Evolutionary conservation across 768 basidiomycete species (phyloP).

Genomic region (Kwoniella botswanensis): DNA sequence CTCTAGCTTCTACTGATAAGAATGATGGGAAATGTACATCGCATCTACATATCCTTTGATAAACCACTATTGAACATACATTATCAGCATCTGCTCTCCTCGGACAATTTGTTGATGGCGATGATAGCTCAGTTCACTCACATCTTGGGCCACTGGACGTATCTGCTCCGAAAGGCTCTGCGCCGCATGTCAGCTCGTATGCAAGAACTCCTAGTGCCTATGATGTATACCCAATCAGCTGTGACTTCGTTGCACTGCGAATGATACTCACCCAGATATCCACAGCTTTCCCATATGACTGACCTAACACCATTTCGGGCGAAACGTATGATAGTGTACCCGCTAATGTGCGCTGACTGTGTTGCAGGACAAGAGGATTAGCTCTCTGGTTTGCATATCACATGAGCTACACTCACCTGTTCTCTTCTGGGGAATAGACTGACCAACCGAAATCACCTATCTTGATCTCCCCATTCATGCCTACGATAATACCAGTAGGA

Average conservation of each 20-base stretch:
- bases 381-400: not conserved
- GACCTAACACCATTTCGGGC: conserved; percentile 96
- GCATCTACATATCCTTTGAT: conserved; percentile 72
- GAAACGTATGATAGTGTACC: conserved; percentile 95
- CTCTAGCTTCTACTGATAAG: conserved; percentile 69
- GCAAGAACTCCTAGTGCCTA: conserved; percentile 86
- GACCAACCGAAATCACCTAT: conserved; percentile 99
- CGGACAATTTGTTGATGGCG: too few relatives aligned
- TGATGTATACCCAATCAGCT: conserved; percentile 1
- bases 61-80: conserved; percentile 66
- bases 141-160: conserved; percentile 35
- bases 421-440: conserved; percentile 48
- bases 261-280: conserved; percentile 73
- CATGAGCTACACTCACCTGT: conserved; percentile 30
- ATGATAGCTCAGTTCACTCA: conserved; percentile 16
- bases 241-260: not conserved
- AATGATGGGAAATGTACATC: conserved; percentile 70
- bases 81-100: not conserved
- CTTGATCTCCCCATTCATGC: conserved; percentile 89
- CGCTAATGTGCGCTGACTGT: conserved; percentile 78
- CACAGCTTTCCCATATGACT: conserved; percentile 84
- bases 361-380: not conserved
- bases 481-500: conserved; percentile 18
- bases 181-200: conserved; percentile 89
- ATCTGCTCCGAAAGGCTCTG: conserved; percentile 75